Base-by-base conservation (phyloP, 495 filamentous ascomycete genomes). In the Emericellopsis terricola region DNA sequence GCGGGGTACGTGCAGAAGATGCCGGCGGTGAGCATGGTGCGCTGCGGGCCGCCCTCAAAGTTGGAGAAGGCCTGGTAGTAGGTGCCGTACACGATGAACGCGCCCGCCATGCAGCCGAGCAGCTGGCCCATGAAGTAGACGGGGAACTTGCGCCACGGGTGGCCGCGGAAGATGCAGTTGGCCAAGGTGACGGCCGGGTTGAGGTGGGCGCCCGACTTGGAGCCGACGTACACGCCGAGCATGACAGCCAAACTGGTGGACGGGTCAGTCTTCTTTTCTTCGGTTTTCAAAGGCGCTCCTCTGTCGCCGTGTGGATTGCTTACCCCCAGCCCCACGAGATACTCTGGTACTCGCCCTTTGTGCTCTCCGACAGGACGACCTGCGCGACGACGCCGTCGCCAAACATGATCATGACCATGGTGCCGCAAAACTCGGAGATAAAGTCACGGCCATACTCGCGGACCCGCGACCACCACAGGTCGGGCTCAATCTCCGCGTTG, bases 1-100 rank as follows among this genome's bases (percentile, higher is more conserved):
- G 57, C 50, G 17, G 66, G 65, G 38, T 78, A 78, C 2, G 74
- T 76, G 54, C 67, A 71, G 47, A 79, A 78, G 29, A 79, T 71
- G 2, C 67, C 69, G 1, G 64, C 73, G 2, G 72, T 73, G 11
- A 73, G 68, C 1, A 77, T 71, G 0, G 70, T 74, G 9, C 72
- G 52, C 30, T 55, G 43, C 3, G 54, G 23, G 2, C 64, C 63
- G 0, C 69, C 73, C 45, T 75, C 72, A 41, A 56, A 71, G 30
- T 47, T 42, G 27, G 73, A 54, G 40, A 78, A 63, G 7, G 56
- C 55, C 2, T 57, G 62, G 21, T 62, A 59, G 43, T 73, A 73
- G 38, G 70, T 73, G 2, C 53, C 64, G 45, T 71, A 73, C 4
- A 72, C 58, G 13, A 74, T 61, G 10, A 56, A 60, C 0, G 69